These are phyloP conservation scores for Colletotrichum zoysiae DNA, from an alignment of 2,329 filamentous ascomycete genomes.

Conservation along the genomic window DNA sequence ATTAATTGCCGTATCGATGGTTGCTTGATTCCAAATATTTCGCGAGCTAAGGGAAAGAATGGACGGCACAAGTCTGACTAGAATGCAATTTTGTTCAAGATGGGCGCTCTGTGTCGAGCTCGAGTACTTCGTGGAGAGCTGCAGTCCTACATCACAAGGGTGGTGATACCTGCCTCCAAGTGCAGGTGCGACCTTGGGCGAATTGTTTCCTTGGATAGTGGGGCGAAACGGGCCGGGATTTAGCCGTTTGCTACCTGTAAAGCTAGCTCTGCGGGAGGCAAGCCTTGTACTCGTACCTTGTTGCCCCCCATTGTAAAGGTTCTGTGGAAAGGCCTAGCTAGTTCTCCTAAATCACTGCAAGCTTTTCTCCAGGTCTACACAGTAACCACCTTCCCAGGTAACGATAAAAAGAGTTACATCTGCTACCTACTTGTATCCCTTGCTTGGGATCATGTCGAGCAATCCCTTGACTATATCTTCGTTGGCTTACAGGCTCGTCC, in stretches of 20 bases:
- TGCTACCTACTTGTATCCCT: background rate
- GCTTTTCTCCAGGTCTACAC: too few species aligned
- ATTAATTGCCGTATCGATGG: slow-evolving; percentile 9
- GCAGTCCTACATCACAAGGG: slow-evolving; percentile 10
- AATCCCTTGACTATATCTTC: background rate
- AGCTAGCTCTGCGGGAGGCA: too few species aligned
- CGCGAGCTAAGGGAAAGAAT: too few species aligned
- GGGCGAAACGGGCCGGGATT: background rate
- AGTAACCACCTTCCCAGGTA: background rate
- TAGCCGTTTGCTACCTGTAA: background rate
- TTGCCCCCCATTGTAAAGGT: too few species aligned
- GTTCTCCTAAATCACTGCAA: too few species aligned
- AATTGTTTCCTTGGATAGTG: background rate
- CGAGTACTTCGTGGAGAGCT: slow-evolving; percentile 7
- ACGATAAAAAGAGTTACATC: too few species aligned
- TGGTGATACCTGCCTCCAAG: slow-evolving; percentile 2
- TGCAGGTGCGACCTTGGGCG: background rate
- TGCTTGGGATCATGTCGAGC: background rate
- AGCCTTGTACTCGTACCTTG: too few species aligned
- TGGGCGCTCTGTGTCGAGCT: background rate
- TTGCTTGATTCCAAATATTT: background rate
- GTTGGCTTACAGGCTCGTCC: too few species aligned
- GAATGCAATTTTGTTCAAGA: slow-evolving; percentile 6
- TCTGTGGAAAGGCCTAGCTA: background rate
- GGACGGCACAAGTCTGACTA: background rate